These are phyloP conservation scores for Ephemerocybe angulata DNA, from an alignment of 768 basidiomycete genomes.

Conservation along the genomic window DNA sequence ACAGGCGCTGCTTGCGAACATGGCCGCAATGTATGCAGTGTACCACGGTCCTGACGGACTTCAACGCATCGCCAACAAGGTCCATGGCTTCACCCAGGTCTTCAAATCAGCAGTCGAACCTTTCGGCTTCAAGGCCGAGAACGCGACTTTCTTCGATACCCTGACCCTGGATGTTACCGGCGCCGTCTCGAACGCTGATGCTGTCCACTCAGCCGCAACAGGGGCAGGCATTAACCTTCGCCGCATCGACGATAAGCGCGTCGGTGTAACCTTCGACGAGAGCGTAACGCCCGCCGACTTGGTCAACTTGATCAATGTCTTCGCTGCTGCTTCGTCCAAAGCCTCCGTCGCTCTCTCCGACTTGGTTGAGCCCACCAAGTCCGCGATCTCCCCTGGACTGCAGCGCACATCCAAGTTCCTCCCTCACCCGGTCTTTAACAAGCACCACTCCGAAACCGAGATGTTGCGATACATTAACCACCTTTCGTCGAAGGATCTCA, in stretches of 20 bases:
- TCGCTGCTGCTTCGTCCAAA: constrained; percentile 60
- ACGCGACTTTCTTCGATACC: constrained; percentile 88
- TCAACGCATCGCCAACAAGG: constrained; percentile 78
- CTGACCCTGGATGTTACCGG: constrained; percentile 71
- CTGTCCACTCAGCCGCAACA: constrained; percentile 66
- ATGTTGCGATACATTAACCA: constrained; percentile 97
- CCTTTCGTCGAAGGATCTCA: constrained; percentile 90
- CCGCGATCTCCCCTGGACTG: constrained; percentile 54
- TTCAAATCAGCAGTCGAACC: constrained; percentile 63
- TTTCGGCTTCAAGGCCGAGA: constrained; percentile 71
- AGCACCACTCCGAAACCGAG: constrained; percentile 96
- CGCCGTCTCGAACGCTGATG: constrained; percentile 49
- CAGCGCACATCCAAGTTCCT: constrained; percentile 69
- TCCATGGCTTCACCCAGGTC: constrained; percentile 83
- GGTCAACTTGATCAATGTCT: constrained; percentile 74
- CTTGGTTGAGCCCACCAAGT: constrained; percentile 39
- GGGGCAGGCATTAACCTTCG: constrained; percentile 81
- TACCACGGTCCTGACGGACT: constrained; percentile 93
- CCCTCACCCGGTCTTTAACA: constrained; percentile 89
- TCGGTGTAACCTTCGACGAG: constrained; percentile 93
- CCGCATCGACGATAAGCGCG: constrained; percentile 61
- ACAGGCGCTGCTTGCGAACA: constrained; percentile 96
- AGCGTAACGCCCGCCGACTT: constrained; percentile 76
- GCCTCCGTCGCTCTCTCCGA: constrained; percentile 43
- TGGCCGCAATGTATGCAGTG: constrained; percentile 98